Evolutionary conservation across 805 yeast genomes (phyloP).

Genomic region (Candida xyloterini): DNA sequence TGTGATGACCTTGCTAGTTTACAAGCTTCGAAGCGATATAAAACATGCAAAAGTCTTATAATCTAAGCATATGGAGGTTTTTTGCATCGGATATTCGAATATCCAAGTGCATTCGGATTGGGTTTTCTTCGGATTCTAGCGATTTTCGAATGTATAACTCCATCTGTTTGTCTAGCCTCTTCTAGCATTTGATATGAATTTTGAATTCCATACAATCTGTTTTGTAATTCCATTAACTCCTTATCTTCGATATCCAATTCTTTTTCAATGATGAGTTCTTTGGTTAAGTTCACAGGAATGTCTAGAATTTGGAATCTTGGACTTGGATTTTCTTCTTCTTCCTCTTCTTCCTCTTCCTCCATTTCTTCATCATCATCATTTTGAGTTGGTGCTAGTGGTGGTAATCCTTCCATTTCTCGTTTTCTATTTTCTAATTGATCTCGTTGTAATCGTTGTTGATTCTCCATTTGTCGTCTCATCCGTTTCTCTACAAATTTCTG

Average conservation of each 20-base stretch:
- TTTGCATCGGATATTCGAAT: constrained; percentile 42
- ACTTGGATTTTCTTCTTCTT: constrained; percentile 12
- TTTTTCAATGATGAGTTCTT: constrained; percentile 31
- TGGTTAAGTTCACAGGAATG: constrained; percentile 19
- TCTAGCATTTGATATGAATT: constrained; percentile 25
- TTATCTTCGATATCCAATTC: constrained; percentile 35
- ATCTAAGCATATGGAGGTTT: constrained; percentile 41
- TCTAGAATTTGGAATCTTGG: constrained; percentile 20
- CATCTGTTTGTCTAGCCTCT: constrained; percentile 28
- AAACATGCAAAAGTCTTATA: constrained; percentile 58
- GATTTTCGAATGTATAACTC: constrained; percentile 35
- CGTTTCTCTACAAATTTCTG: constrained; percentile 29
- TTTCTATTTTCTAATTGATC: constrained; percentile 15
- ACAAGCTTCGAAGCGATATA: constrained; percentile 58
- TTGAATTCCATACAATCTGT: constrained; percentile 24
- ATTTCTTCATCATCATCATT: constrained; percentile 1
- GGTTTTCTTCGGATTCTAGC: constrained; percentile 44
- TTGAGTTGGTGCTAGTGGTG: constrained; percentile 1
- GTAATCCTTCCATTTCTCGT: constrained; percentile 7
- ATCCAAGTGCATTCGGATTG: constrained; percentile 46
- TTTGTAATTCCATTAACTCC: constrained; percentile 35
- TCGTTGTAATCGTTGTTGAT: constrained; percentile 16
- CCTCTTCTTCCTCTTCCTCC: constrained; percentile 13
- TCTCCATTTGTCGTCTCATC: constrained; percentile 18
- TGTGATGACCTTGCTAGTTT: constrained; percentile 44